A percentile compares a stretch with the other conserved stretches of the same genome.
These are phyloP conservation scores for Botryosphaeria agaves DNA, from an alignment of 2,329 filamentous ascomycete species.

Conservation along the genomic window DNA sequence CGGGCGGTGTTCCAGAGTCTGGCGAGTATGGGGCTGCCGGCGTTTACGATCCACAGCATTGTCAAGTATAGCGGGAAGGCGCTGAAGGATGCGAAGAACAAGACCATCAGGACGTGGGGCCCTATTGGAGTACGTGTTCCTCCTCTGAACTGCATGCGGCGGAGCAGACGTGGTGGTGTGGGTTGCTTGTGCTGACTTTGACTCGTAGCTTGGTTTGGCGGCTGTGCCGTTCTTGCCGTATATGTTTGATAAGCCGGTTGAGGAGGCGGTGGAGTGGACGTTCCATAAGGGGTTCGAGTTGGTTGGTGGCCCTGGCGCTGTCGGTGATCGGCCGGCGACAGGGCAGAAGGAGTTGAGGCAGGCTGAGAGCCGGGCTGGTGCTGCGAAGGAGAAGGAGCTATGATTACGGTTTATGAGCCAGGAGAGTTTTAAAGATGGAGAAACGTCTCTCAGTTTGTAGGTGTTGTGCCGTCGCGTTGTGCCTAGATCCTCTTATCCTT, in stretches of 20 bases:
- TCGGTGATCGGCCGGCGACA: conserved; percentile 22
- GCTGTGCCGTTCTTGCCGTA: conserved; percentile 67
- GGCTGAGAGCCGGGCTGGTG: conserved; percentile 13
- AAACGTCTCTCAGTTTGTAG: too few relatives aligned
- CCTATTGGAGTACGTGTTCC: conserved; percentile 74
- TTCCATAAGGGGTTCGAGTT: conserved; percentile 70
- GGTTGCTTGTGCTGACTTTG: conserved; percentile 6
- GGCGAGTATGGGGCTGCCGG: conserved; percentile 85
- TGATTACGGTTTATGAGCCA: too few relatives aligned
- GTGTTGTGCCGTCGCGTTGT: too few relatives aligned
- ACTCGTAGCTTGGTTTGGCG: conserved; percentile 36
- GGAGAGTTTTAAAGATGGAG: too few relatives aligned
- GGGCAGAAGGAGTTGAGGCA: conserved; percentile 19
- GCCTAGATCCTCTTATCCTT: too few relatives aligned
- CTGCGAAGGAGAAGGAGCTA: conserved; percentile 20
- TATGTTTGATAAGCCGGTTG: conserved; percentile 83
- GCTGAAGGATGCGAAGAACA: conserved; percentile 69
- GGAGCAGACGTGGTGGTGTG: too few relatives aligned
- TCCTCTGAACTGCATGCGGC: too few relatives aligned
- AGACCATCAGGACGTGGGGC: conserved; percentile 61
- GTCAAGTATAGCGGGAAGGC: conserved; percentile 77
- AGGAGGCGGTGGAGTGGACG: conserved; percentile 74
- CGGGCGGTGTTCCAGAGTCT: conserved; percentile 78
- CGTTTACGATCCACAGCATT: conserved; percentile 84
- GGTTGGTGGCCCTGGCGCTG: conserved; percentile 47